phyloP scores from a whole-genome alignment of 352 stramenopile genomes.

The Globisporangium rhizosaccharum region DNA sequence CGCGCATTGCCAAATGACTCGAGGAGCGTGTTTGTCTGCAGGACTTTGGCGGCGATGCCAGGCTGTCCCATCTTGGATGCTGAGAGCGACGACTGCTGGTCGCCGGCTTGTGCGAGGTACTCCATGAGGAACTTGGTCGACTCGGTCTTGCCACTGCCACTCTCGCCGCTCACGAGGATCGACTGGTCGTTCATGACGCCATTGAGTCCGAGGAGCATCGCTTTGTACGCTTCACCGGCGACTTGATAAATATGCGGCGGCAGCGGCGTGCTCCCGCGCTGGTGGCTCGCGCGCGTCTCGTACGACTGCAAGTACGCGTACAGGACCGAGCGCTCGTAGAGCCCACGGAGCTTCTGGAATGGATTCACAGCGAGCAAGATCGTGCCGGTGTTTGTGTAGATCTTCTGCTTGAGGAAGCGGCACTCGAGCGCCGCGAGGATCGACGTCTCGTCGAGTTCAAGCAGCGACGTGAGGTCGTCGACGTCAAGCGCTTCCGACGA shows the following conservation, averaged over 20 bases:
- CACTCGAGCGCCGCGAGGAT: constrained; percentile 65
- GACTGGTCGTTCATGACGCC: constrained; percentile 64
- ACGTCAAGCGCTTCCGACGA: constrained; percentile 33
- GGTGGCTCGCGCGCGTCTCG: constrained; percentile 30
- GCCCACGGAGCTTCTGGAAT: constrained; percentile 59
- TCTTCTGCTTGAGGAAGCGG: constrained; percentile 67
- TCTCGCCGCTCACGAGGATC: constrained; percentile 85
- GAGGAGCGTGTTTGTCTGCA: constrained; percentile 88
- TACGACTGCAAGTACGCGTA: constrained; percentile 62
- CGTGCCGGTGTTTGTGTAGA: constrained; percentile 83
- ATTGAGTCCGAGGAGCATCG: constrained; percentile 66
- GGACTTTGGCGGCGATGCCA: constrained; percentile 82
- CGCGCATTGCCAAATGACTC: constrained; percentile 89
- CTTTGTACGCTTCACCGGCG: constrained; percentile 72
- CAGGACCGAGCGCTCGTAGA: constrained; percentile 58
- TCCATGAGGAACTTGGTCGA: constrained; percentile 89
- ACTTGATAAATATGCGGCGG: constrained; percentile 84
- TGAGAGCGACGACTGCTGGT: constrained; percentile 62
- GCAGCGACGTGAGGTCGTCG: constrained; percentile 79
- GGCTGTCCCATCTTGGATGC: constrained; percentile 12
- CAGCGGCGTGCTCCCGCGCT: constrained; percentile 28
- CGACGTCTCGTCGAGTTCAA: constrained; percentile 64
- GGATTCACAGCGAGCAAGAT: constrained; percentile 84
- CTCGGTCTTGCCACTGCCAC: constrained; percentile 86
- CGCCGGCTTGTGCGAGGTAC: constrained; percentile 76